Percentiles rank a stretch among this genome's conserved stretches.
phyloP scores from a whole-genome alignment of 768 basidiomycete species.

The Termitomyces sp. region DNA sequence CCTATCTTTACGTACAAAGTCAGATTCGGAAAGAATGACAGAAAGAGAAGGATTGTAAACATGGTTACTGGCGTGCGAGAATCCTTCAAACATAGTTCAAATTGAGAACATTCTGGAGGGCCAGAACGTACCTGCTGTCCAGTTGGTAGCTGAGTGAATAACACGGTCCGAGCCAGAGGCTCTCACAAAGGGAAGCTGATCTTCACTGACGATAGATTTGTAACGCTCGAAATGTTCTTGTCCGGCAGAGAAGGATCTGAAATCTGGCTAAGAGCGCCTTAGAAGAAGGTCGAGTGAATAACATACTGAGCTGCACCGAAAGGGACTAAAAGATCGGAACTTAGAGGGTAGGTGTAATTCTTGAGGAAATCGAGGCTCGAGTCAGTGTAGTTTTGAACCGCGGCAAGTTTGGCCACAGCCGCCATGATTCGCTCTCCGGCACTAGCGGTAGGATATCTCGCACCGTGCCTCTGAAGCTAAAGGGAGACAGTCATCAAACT shows the following conservation, averaged over 20 bases:
- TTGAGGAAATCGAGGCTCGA: constrained; percentile 52
- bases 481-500: neutral
- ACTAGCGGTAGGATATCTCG: constrained; percentile 66
- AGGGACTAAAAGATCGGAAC: constrained; percentile 55
- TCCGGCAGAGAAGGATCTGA: constrained; percentile 46
- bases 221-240: constrained; percentile 53
- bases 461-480: constrained; percentile 80
- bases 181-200: constrained; percentile 48
- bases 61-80: constrained; percentile 48
- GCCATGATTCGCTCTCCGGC: constrained; percentile 39
- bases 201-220: constrained; percentile 36
- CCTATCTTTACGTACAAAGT: constrained; percentile 37
- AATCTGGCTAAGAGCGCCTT: neutral
- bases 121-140: constrained; percentile 53
- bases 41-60: constrained; percentile 45
- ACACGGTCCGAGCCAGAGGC: constrained; percentile 54
- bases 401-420: constrained; percentile 53
- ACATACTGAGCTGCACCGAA: constrained; percentile 66
- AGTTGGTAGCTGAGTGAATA: constrained; percentile 64
- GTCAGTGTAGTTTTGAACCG: constrained; percentile 42
- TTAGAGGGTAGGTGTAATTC: constrained; percentile 58
- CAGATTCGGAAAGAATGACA: constrained; percentile 56
- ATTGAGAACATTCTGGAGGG: neutral
- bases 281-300: neutral
- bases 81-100: constrained; percentile 41